These are phyloP conservation scores for Annulohypoxylon truncatum DNA, from an alignment of 2,329 filamentous ascomycete species.

Conservation along the genomic window DNA sequence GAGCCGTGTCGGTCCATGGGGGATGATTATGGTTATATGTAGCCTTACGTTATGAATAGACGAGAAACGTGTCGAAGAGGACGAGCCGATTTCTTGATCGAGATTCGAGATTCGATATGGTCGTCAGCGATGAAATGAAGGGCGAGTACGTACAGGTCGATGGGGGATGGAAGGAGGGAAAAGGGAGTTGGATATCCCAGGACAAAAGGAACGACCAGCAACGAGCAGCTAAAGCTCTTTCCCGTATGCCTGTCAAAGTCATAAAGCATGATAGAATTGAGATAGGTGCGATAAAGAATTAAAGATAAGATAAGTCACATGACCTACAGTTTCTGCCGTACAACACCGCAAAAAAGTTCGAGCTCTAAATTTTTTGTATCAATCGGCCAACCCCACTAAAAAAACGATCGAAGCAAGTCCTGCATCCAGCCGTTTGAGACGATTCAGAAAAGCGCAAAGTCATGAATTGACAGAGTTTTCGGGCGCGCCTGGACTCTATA, in stretches of 20 bases:
- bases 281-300: slow-evolving; percentile 10
- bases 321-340: slow-evolving; percentile 52
- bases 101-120: too few relatives aligned
- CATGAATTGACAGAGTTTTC: slow-evolving; percentile 32
- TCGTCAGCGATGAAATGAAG: background rate
- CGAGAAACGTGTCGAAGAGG: background rate
- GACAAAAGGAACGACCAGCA: background rate
- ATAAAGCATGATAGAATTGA: background rate
- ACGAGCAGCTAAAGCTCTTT: background rate
- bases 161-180: background rate
- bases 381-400: slow-evolving; percentile 33
- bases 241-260: background rate
- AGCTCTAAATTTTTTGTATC: slow-evolving; percentile 35
- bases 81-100: background rate
- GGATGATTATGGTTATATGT: background rate
- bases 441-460: slow-evolving; percentile 20
- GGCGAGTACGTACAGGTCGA: background rate
- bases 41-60: background rate
- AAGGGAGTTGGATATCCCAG: background rate
- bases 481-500: slow-evolving; percentile 14
- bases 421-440: slow-evolving; percentile 24
- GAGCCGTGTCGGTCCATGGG: slow-evolving; percentile 66
- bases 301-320: slow-evolving; percentile 31
- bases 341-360: slow-evolving; percentile 59
- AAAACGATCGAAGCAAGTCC: slow-evolving; percentile 16